A percentile compares a stretch with the other conserved stretches of the same genome.
phyloP scores from a whole-genome alignment of 2,329 filamentous ascomycete genomes.

The Diaporthe sp. region DNA sequence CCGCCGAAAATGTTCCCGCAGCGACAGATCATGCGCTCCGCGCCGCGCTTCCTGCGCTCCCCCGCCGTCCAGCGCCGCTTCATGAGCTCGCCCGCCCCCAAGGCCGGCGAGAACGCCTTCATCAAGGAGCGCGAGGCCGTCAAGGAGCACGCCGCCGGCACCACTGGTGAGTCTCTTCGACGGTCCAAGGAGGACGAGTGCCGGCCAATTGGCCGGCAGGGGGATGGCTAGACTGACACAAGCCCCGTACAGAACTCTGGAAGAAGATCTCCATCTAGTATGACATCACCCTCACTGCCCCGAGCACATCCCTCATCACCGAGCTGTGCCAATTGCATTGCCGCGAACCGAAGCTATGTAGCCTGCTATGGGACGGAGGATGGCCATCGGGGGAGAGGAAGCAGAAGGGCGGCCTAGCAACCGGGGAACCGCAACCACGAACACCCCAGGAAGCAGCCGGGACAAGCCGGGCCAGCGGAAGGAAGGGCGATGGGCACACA shows the following conservation, averaged over 20 bases:
- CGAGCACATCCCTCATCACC: background rate
- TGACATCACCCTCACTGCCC: constrained; percentile 55
- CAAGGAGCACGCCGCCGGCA: constrained; percentile 89
- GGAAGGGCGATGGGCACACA: background rate
- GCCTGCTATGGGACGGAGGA: background rate
- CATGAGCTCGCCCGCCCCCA: constrained; percentile 67
- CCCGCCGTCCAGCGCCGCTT: constrained; percentile 78
- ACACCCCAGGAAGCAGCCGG: background rate
- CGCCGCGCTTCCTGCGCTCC: constrained; percentile 74
- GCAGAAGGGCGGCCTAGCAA: background rate
- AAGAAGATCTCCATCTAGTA: constrained; percentile 97
- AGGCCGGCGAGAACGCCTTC: constrained; percentile 86
- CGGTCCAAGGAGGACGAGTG: background rate
- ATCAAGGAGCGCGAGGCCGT: constrained; percentile 91
- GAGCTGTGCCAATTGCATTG: background rate
- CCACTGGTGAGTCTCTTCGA: constrained; percentile 77
- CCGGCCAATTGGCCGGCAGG: background rate
- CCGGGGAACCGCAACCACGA: background rate
- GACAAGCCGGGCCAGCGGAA: constrained; percentile 1
- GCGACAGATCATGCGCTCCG: constrained; percentile 72
- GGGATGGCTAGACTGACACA: constrained; percentile 50
- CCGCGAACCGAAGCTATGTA: background rate
- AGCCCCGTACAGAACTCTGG: constrained; percentile 81
- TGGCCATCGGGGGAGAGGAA: background rate
- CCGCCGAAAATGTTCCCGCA: constrained; percentile 71